Base-by-base conservation (phyloP, 768 basidiomycete species). In the Tephrocybe sp. region DNA sequence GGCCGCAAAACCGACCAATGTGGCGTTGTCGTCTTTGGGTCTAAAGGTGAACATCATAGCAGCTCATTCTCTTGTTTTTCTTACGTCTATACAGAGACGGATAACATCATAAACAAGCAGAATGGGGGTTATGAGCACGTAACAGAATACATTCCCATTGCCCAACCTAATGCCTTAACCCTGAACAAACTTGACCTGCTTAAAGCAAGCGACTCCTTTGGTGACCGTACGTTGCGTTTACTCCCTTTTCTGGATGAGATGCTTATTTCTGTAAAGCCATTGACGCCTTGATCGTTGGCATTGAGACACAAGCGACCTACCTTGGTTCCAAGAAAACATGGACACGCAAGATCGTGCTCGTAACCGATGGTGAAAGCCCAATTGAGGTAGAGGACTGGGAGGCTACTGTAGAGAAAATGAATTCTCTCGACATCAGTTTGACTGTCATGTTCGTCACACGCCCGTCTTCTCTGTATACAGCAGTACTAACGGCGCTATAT, bases 1-100 rank as follows among this genome's bases (percentile, higher is more conserved):
- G 89, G 87, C 12, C 78, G 95, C 34, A 97, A 96, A 73, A 98
- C 95, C 9, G 95, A 96, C 62, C 85, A 92, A 62, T 92, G 92
- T 63, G 91, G 92, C n/a, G 81, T 98, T 24, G 78, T 97, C 39
- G 68, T 86, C 2, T 93, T 92, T 60, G 95, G 92, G n/a, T 82
- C 87, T 2, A 84, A 91, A 65, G 81, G 92, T 76, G 55, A 37
- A 49, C 6, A 5, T 7, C n/a, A 26, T 36, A 22, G 12, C 43
- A 9, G 16, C 13, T 39, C 11, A n/a, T 30, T 35, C n/a, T 24
- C 39, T 25, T 24, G 31, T 49, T 58, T 19, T 18, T 56, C 37
- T 26, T 18, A 16, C 9, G 19, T 32, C 9, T 26, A 1, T 31
- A 42, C 45, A 88, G 87, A 78, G 42, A 90, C 87, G 16, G 67